Percentiles rank a stretch among this genome's conserved stretches.
Conservation (phyloP, 148 eudicot genomes). For the Diospyros lotus region DNA sequence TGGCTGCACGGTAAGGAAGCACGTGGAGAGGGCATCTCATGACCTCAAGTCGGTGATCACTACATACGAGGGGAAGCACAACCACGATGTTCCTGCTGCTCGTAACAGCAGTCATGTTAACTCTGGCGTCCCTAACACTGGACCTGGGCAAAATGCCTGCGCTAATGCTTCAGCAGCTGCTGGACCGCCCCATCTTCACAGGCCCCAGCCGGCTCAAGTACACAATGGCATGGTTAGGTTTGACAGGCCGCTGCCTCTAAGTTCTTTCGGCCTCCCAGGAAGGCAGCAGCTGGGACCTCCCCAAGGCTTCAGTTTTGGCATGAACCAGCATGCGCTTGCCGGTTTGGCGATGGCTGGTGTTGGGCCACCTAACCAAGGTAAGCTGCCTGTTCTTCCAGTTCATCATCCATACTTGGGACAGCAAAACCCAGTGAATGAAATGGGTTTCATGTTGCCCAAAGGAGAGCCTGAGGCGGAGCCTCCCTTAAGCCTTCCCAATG, state of each 20-base stretch:
- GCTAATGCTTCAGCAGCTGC: conserved; percentile 10
- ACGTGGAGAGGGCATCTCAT: conserved; percentile 65
- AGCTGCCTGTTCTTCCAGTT: conserved; percentile 18
- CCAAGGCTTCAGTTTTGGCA: conserved; percentile 32
- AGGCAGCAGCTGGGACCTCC: conserved; percentile 33
- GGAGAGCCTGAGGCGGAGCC: conserved; percentile 47
- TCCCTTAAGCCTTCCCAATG: conserved; percentile 22
- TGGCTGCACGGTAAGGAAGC: conserved; percentile 62
- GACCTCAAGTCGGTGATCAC: conserved; percentile 65
- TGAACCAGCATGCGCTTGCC: conserved; percentile 35
- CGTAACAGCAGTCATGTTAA: conserved; percentile 45
- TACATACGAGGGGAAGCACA: conserved; percentile 67
- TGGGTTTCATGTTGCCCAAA: conserved; percentile 37
- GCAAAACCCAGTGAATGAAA: conserved; percentile 25
- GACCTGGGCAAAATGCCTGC: conserved; percentile 16
- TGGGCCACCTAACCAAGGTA: conserved; percentile 22
- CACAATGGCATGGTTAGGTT: conserved; percentile 31
- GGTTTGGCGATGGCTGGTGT: conserved; percentile 32
- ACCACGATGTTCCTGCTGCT: conserved; percentile 69
- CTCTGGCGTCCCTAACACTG: conserved; percentile 16
- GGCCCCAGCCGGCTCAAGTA: conserved; percentile 35
- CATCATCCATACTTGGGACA: conserved; percentile 30
- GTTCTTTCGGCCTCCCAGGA: conserved; percentile 25
- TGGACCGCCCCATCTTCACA: conserved; percentile 21
- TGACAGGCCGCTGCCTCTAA: conserved; percentile 27